Conservation (phyloP, 345 rosid species). For the Syzygium aqueum region DNA sequence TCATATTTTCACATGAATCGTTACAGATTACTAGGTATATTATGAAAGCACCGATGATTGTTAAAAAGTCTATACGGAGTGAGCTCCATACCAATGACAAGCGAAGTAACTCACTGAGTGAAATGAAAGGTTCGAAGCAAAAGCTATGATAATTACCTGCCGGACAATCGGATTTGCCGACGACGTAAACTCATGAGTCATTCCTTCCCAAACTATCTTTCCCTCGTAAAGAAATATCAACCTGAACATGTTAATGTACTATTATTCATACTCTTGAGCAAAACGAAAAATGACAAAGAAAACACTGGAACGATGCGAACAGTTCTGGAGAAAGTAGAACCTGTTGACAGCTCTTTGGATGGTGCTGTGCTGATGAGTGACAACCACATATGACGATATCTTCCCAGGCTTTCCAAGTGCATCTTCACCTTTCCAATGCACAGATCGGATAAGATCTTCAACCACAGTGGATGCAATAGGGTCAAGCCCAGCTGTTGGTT, state of each 20-base stretch:
- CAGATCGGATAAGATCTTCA: slow-evolving; percentile 94
- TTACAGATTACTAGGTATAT: neutral
- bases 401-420: slow-evolving; percentile 61
- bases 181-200: slow-evolving; percentile 77
- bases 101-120: neutral
- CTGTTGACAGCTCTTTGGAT: slow-evolving; percentile 94
- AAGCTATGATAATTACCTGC: slow-evolving; percentile 35
- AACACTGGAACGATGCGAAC: neutral
- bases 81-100: neutral
- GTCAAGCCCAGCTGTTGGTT: slow-evolving; percentile 98
- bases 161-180: slow-evolving; percentile 82
- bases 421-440: slow-evolving; percentile 56
- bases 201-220: slow-evolving; percentile 88
- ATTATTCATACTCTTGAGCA: neutral
- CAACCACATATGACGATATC: slow-evolving; percentile 80
- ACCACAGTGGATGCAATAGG: slow-evolving; percentile 99
- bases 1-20: neutral
- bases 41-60: neutral
- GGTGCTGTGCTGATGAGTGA: slow-evolving; percentile 98
- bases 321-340: slow-evolving; percentile 18
- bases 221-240: slow-evolving; percentile 86
- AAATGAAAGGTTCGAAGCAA: neutral
- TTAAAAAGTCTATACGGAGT: neutral
- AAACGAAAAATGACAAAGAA: neutral
- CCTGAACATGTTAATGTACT: slow-evolving; percentile 27